Conservation (phyloP, 495 filamentous ascomycete species). For the Corynascus novoguineensis region DNA sequence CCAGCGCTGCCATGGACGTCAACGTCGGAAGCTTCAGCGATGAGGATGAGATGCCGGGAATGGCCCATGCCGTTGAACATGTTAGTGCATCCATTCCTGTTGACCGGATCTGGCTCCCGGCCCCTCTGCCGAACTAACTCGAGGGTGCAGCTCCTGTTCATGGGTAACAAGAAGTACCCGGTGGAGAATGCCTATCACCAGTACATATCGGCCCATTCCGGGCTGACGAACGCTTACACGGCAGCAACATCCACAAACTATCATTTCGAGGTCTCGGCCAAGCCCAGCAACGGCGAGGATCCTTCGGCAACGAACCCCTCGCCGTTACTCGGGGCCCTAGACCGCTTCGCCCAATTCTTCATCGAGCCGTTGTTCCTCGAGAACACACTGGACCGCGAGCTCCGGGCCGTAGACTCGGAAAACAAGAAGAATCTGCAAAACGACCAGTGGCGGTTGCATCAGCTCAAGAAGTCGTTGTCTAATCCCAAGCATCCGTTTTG, state of each 20-base stretch:
- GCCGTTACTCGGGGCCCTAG: conserved; percentile 81
- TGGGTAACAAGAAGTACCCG: conserved; percentile 98
- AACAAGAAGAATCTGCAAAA: conserved; percentile 99
- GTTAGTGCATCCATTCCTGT: conserved; percentile 29
- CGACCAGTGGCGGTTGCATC: conserved; percentile 87
- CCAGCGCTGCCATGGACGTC: conserved; percentile 89
- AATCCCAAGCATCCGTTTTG: conserved; percentile 90
- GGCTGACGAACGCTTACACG: conserved; percentile 92
- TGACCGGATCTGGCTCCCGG: not conserved
- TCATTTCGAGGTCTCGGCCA: conserved; percentile 89
- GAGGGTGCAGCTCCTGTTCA: conserved; percentile 73
- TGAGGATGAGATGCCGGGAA: conserved; percentile 82
- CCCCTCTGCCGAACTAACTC: too few species aligned
- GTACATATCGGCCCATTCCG: conserved; percentile 83
- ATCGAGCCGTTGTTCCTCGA: conserved; percentile 84
- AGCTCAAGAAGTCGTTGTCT: conserved; percentile 84
- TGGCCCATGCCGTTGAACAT: conserved; percentile 82
- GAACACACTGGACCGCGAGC: conserved; percentile 84
- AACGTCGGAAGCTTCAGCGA: conserved; percentile 96
- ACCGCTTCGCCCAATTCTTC: conserved; percentile 98
- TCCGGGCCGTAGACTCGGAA: conserved; percentile 92
- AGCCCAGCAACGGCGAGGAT: conserved; percentile 51
- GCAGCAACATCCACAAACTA: conserved; percentile 93
- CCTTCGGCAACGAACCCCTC: conserved; percentile 53
- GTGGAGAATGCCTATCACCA: conserved; percentile 94